These are phyloP conservation scores for Phytophthora melonis DNA, from an alignment of 352 stramenopile genomes.

Conservation along the genomic window DNA sequence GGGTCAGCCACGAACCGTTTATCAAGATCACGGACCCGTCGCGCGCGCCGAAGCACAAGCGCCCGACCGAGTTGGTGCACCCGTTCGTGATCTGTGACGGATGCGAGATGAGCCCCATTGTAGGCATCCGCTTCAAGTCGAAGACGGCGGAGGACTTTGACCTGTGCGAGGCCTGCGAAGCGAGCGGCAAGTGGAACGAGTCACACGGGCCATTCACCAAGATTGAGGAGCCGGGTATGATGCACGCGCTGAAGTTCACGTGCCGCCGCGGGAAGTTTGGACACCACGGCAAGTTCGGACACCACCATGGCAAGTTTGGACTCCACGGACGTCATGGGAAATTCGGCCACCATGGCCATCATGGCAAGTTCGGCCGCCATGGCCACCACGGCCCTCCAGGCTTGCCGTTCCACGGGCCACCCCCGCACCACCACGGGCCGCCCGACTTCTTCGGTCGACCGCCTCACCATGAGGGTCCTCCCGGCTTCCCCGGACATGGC, in stretches of 20 bases:
- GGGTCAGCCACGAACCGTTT: constrained; percentile 61
- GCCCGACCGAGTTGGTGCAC: constrained; percentile 48
- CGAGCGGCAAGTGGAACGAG: constrained; percentile 50
- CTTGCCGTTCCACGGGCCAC: constrained; percentile 5
- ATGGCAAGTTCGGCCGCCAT: constrained; percentile 21
- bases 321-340: constrained; percentile 25
- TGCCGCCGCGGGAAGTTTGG: constrained; percentile 36
- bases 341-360: constrained; percentile 20
- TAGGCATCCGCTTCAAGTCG: constrained; percentile 76
- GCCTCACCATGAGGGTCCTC: constrained; percentile 9
- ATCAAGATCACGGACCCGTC: constrained; percentile 85
- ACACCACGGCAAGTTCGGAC: constrained; percentile 30
- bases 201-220: constrained; percentile 68
- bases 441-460: neutral
- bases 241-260: constrained; percentile 41
- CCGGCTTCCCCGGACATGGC: constrained; percentile 7
- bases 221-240: constrained; percentile 44
- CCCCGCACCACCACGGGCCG: constrained; percentile 7
- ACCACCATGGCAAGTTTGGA: constrained; percentile 22
- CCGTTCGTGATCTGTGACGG: constrained; percentile 65
- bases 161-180: constrained; percentile 69
- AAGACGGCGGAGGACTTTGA: constrained; percentile 70
- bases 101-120: constrained; percentile 69
- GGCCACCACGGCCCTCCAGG: constrained; percentile 25
- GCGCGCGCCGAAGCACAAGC: constrained; percentile 51